A percentile compares a stretch with the other conserved stretches of the same genome.
Conservation (phyloP, 2,329 filamentous ascomycete species). For the Myotisia sp. region DNA sequence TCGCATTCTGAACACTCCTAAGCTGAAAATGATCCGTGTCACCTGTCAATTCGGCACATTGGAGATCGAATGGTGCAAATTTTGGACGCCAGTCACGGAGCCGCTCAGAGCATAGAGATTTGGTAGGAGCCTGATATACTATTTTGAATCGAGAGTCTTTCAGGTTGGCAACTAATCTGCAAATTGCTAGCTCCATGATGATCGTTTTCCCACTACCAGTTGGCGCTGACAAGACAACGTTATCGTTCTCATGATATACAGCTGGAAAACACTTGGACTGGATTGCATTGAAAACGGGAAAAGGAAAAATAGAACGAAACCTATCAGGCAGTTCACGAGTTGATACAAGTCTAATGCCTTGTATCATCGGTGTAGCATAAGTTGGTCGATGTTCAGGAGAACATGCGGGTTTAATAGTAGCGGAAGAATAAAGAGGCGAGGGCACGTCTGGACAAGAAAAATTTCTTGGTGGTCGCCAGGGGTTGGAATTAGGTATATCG, state of each 20-base stretch:
- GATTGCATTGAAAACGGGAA: conserved; percentile 63
- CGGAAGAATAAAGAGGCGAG: conserved; percentile 1
- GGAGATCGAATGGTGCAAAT: conserved; percentile 52
- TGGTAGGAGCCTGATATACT: conserved; percentile 73
- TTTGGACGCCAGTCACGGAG: conserved; percentile 64
- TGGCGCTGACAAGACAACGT: conserved; percentile 65
- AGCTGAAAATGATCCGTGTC: conserved; percentile 59
- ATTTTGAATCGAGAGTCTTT: conserved; percentile 56
- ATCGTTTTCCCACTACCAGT: conserved; percentile 79
- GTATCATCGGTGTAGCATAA: conserved; percentile 33
- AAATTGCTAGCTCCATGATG: conserved; percentile 69
- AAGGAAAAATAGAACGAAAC: conserved; percentile 56
- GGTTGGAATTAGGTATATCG: conserved; percentile 3
- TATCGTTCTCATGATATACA: conserved; percentile 55
- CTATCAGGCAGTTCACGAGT: conserved; percentile 52
- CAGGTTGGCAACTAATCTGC: conserved; percentile 47
- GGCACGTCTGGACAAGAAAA: conserved; percentile 3
- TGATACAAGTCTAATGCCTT: conserved; percentile 48
- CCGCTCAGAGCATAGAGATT: conserved; percentile 65
- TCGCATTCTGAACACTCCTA: conserved; percentile 54
- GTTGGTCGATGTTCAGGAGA: conserved; percentile 16
- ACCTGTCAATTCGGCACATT: conserved; percentile 65
- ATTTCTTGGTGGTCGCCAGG: conserved; percentile 6
- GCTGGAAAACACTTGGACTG: conserved; percentile 64
- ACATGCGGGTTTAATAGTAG: conserved; percentile 3